A percentile compares a stretch with the other conserved stretches of the same genome.
Evolutionary conservation across 148 eudicot genomes (phyloP).

Genomic region (Camellia granthamiana): DNA sequence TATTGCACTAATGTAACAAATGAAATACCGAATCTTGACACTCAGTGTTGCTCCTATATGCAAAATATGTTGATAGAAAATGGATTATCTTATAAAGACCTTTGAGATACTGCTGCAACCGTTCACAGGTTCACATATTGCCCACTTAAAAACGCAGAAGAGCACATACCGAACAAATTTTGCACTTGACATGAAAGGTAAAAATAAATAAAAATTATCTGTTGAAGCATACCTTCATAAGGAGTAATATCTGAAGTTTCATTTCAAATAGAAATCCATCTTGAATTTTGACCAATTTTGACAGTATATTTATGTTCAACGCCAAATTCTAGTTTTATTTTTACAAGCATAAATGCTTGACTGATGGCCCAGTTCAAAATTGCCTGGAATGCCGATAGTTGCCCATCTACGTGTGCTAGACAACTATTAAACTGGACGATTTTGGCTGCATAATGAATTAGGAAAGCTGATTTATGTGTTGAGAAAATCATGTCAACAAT

Average conservation of each 20-base stretch:
- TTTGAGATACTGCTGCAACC: background rate
- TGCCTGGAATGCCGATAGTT: background rate
- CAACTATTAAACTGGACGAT: background rate
- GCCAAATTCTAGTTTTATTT: background rate
- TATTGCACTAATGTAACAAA: slow-evolving; percentile 1
- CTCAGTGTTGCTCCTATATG: background rate
- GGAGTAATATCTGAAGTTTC: background rate
- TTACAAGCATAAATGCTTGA: background rate
- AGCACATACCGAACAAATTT: background rate
- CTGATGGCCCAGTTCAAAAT: background rate
- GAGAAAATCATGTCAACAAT: background rate
- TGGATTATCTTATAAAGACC: background rate
- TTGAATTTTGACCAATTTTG: background rate
- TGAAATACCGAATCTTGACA: slow-evolving; percentile 3
- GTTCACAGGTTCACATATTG: background rate
- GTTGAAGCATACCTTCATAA: slow-evolving; percentile 4
- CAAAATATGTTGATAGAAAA: background rate
- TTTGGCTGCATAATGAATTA: background rate
- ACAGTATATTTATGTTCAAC: background rate
- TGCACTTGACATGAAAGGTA: background rate
- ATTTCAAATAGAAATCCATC: background rate
- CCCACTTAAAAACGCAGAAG: background rate
- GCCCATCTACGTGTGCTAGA: background rate
- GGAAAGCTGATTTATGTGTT: background rate
- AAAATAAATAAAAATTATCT: background rate